phyloP scores from a whole-genome alignment of 306 rosid species.

The Sesbania bispinosa region DNA sequence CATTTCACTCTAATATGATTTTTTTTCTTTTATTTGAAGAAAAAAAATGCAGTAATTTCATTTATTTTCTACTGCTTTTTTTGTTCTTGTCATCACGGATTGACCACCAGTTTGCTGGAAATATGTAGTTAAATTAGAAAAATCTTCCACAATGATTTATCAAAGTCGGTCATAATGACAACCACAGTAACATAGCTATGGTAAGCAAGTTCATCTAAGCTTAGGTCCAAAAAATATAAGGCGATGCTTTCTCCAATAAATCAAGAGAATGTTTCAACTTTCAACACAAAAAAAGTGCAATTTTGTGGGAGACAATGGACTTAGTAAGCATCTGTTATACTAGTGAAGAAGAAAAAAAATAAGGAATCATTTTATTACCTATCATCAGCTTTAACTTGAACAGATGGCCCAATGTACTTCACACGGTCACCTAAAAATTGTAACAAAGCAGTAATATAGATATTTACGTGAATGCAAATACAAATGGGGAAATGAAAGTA shows the following conservation, averaged over 20 bases:
- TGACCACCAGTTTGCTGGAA: background rate
- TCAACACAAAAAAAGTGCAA: background rate
- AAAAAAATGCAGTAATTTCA: background rate
- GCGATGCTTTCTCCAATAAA: slow-evolving; percentile 10
- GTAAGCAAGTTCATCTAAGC: background rate
- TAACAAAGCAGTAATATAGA: slow-evolving; percentile 20
- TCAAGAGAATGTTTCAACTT: background rate
- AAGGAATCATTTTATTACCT: slow-evolving; percentile 48
- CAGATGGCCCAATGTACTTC: slow-evolving; percentile 77
- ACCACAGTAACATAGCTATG: background rate
- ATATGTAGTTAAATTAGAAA: background rate
- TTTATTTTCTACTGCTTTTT: background rate
- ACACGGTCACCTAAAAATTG: slow-evolving; percentile 78
- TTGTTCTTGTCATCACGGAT: background rate
- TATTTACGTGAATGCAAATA: slow-evolving; percentile 2
- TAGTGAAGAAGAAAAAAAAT: slow-evolving; percentile 10
- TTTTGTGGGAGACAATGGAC: background rate
- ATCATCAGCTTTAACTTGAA: slow-evolving; percentile 52
- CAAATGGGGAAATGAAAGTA: background rate
- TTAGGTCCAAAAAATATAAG: background rate
- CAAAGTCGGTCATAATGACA: slow-evolving; percentile 8
- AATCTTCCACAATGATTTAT: background rate
- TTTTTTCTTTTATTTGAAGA: background rate
- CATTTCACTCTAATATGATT: background rate
- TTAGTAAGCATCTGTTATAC: background rate